Evolutionary conservation across 2,329 filamentous ascomycete genomes (phyloP), one percentile per base, ranked within the genome.

Genomic region (Colletotrichum godetiae): DNA sequence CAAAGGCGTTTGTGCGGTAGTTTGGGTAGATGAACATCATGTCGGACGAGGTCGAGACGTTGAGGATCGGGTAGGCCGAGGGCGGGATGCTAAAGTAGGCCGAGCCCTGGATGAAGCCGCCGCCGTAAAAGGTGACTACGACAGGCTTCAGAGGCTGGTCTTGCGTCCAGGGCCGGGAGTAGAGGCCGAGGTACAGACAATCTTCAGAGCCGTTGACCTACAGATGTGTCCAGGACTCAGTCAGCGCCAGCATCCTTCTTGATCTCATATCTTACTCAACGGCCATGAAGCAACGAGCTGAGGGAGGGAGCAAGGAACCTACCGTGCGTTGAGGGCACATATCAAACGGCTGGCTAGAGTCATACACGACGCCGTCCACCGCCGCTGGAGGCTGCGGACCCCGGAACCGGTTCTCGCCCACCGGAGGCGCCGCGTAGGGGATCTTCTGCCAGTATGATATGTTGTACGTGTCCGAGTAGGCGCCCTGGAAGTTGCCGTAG

Each of bases 371-470:
- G 72, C 86, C 83, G 3, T 79, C 81, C 66, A 90, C 82, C 0
- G 79, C 80, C 0, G 80, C 29, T 1, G 89, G 89, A 7, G 89
- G 89, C 75, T 92, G 90, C 2, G 90, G 90, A 0, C 85, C 88
- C 65, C 90, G 86, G 77, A 92, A 92, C 5, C 90, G 86, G 76
- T 91, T 91, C 59, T 84, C 77, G 1, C 89, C 89, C 13, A 85
- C 81, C 15, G 90, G 90, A 1, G 90, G 88, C 13, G 89, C 88
- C 5, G 88, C 90, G 76, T 88, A 92, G 19, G 90, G 90, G 61
- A 92, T 90, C 76, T 88, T 90, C 74, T 86, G 87, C 81, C 86
- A 92, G 80, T 90, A 89, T 31, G 86, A 88, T 55, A 91, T 86
- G 76, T 91, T 90, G 77, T 91, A 90, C 3, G 78, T 76, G 10